Base-by-base conservation (phyloP, 805 yeast genomes). In the Nakazawaea siamensis region DNA sequence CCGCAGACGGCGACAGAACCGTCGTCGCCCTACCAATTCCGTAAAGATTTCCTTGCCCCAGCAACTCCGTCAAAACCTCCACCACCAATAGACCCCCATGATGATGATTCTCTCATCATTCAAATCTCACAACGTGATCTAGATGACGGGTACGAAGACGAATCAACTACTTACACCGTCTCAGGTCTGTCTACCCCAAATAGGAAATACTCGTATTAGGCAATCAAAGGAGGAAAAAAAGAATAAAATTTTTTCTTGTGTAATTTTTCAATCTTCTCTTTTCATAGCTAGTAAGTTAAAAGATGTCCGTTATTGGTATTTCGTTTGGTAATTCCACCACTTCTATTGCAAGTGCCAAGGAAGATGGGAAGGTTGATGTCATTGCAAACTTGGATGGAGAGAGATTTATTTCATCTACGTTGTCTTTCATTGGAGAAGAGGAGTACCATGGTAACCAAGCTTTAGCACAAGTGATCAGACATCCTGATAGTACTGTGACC, bases 381-480 rank as follows among this genome's bases (percentile, higher is more conserved):
- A 90, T 92, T 58, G 98, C 98, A 48, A 90, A 92, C 76, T 96
- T 94, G 48, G 98, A 92, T 55, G 98, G 98, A 60, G 97, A 92
- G 65, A 85, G 97, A 67, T 73, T 90, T 41, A 92, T 92, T 56
- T 95, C 97, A 43, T 82, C 97, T 19, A 82, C 83, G 40, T 70
- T 92, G 42, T 77, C 97, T 14, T 92, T 88, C 58, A 87, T 87
- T 40, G 96, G 94, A 42, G 80, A 72, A 38, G 97, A 92, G 57
- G 97, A 92, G 66, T 92, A 85, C 65, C 97, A 92, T 56, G 98
- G 98, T 42, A 81, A 86, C 40, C 97, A 92, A 67, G 98, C 97
- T 40, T 65, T 79, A 49, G 88, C 87, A 38, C 97, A 92, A 66
- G 65, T 90, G 51, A 69, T 92, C 44, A 83, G 98, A 74, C 85